Percentiles rank a stretch among this genome's conserved stretches.
phyloP scores from a whole-genome alignment of 495 filamentous ascomycete genomes.

The Niebla homalea region DNA sequence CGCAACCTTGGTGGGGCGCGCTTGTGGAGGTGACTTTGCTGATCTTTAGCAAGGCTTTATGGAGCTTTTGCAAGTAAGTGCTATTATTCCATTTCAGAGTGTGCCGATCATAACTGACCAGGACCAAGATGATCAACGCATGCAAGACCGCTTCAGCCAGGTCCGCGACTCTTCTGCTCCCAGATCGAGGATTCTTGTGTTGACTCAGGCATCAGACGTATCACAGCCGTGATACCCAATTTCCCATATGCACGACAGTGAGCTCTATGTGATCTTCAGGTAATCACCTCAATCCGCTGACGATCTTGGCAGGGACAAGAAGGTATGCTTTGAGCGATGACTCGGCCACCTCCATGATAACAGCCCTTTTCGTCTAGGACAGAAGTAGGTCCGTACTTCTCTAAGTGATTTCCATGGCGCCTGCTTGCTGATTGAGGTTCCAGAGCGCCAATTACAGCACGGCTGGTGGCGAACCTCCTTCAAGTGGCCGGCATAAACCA shows the following conservation, averaged over 20 bases:
- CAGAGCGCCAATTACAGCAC: slow-evolving; percentile 51
- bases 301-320: slow-evolving; percentile 53
- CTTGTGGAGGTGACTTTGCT: not conserved
- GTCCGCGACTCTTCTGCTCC: not conserved
- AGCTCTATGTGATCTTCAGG: not conserved
- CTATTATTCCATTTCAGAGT: not conserved
- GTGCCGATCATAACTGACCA: not conserved
- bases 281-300: not conserved
- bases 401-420: not conserved
- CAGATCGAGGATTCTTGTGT: not conserved
- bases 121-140: slow-evolving; percentile 85
- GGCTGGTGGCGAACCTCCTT: slow-evolving; percentile 94
- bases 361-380: not conserved
- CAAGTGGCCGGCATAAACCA: slow-evolving; percentile 60
- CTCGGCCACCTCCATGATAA: slow-evolving; percentile 30
- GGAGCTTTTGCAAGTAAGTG: slow-evolving; percentile 54
- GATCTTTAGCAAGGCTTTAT: slow-evolving; percentile 41
- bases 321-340: slow-evolving; percentile 77
- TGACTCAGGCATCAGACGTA: slow-evolving; percentile 38
- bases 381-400: slow-evolving; percentile 3
- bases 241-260: slow-evolving; percentile 71
- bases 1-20: no score
- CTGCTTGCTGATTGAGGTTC: not conserved
- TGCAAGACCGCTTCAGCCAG: slow-evolving; percentile 87
- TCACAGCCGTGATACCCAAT: slow-evolving; percentile 88